Evolutionary conservation across 805 yeast species (phyloP), one percentile per base, ranked within the genome.

Genomic region (Candida hispaniensis): DNA sequence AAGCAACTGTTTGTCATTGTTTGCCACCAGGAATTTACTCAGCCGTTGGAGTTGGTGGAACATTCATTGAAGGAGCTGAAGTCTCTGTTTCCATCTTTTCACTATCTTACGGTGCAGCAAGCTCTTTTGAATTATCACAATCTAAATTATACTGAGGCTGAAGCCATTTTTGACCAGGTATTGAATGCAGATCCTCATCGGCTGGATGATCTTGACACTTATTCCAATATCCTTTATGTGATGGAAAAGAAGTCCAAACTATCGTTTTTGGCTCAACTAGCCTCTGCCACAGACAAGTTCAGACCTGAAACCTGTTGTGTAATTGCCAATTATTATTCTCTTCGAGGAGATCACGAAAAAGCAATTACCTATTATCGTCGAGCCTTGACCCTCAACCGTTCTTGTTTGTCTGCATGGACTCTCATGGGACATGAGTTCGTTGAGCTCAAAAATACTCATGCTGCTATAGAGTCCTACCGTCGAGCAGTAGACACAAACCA

Each of bases 391-490:
- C 63, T 91, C 41, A 80, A 85, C 52, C 72, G 79, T 42, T 73
- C 73, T 46, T 82, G 93, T 47, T 61, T 85, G 12, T 73, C 83
- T 43, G 96, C 97, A 0, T 91, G 97, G 97, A 91, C 97, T 0
- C 63, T 91, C 40, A 85, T 91, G 95, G 99, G 99, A 7, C 99
- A 91, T 57, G 99, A 91, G 59, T 91, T 82, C 60, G 93, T 91
- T 10, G 99, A 91, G 54, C 66, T 91, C 47, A 86, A 88, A 51
- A 91, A 91, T 58, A 79, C 94, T 1, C 94, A 91, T 56, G 97
- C 97, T 1, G 98, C 98, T 1, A 91, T 91, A 38, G 96, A 88
- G 60, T 75, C 93, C 40, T 91, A 91, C 52, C 61, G 97, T 45
- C 62, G 94, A 26, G 99, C 97, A 0, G 88, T 86, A 1, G 95